Evolutionary conservation across 2,329 filamentous ascomycete species (phyloP), one percentile per base, ranked within the genome.

Genomic region (Pyricularia grisea): DNA sequence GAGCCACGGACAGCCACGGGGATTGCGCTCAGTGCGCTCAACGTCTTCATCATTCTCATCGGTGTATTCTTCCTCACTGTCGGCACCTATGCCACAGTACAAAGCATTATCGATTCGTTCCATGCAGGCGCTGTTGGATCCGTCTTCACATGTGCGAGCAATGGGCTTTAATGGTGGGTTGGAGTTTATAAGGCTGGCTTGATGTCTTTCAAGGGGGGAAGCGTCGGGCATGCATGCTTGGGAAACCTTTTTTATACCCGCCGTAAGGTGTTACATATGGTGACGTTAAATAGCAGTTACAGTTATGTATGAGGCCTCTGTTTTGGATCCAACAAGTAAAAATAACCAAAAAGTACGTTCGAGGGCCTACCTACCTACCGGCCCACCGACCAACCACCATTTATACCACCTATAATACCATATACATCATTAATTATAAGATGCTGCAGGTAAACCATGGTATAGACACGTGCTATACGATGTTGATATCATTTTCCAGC

Each of bases 1-100:
- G 58, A 61, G 58, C n/a, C 9, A 11, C n/a, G 17, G n/a, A 76
- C 83, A 2, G 79, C 81, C 0, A 79, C 65, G 1, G 85, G 85
- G 50, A 79, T 79, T 70, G 74, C 86, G 9, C 85, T 87, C 63
- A 83, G 88, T n/a, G 78, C 80, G 0, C 77, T 95, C 68, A 97
- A 97, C 75, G 75, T 92, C 20, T 73, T 88, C 71, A 87, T 97
- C 70, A 93, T 95, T 70, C 31, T 84, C 1, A 87, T 91, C 23
- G 94, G 94, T 0, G 68, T 96, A n/a, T 87, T 94, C 73, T 96
- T 97, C 81, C 79, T 97, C 66, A 89, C 85, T 0, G 91, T 85
- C 0, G 94, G 94, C 55, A 97, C 93, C 3, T 97, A 97, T 75
- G 88, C 87, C 50, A 90, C 87, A 70, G 88, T 93, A 0, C 85